phyloP scores from a whole-genome alignment of 1,139 yeast genomes.

The Kodamaea sp. region DNA sequence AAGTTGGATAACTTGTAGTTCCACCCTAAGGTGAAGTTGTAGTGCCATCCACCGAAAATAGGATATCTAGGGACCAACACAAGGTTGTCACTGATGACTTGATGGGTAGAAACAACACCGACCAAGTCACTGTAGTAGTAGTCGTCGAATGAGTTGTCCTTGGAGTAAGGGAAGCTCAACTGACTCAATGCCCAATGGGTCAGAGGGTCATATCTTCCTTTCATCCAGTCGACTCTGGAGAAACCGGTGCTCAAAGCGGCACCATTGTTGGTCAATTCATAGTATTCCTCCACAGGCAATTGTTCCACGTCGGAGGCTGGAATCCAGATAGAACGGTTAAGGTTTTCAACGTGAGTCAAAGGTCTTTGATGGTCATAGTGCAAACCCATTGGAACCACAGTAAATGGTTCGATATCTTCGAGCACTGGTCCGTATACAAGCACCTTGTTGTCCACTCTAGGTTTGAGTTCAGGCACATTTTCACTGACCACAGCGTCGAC shows the following conservation, averaged over 20 bases:
- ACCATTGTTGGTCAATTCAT: constrained; percentile 76
- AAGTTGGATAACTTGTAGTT: constrained; percentile 56
- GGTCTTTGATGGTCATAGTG: constrained; percentile 71
- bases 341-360: constrained; percentile 55
- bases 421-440: constrained; percentile 61
- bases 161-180: constrained; percentile 55
- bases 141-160: constrained; percentile 52
- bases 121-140: constrained; percentile 83
- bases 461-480: constrained; percentile 28
- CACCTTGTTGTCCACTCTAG: constrained; percentile 38
- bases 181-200: constrained; percentile 54
- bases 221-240: constrained; percentile 76
- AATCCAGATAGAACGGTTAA: constrained; percentile 77
- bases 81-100: constrained; percentile 48
- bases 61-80: constrained; percentile 87
- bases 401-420: constrained; percentile 44
- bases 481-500: constrained; percentile 14
- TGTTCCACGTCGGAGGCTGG: constrained; percentile 44
- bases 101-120: constrained; percentile 90
- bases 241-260: constrained; percentile 70
- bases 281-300: constrained; percentile 73
- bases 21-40: constrained; percentile 96
- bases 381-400: constrained; percentile 51
- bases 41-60: constrained; percentile 93
- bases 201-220: constrained; percentile 44